Percentiles rank a stretch among this genome's conserved stretches.
Conservation (phyloP, 2,329 filamentous ascomycete species). For the Blumeria graminis region DNA sequence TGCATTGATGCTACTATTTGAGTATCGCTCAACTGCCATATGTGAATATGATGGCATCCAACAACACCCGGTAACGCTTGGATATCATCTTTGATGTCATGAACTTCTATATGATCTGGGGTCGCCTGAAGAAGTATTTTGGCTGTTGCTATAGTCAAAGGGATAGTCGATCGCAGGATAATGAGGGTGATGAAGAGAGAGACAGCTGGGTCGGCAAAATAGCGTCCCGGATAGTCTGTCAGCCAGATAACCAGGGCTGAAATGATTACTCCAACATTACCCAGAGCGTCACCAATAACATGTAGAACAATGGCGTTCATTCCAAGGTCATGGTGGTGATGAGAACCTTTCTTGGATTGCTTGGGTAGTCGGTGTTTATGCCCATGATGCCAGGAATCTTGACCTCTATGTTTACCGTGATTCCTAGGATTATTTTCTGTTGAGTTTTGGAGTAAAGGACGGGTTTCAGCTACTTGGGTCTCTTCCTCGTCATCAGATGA, state of each 20-base stretch:
- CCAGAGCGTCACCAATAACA: constrained; percentile 61
- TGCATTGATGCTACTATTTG: constrained; percentile 87
- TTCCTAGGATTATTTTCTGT: constrained; percentile 1
- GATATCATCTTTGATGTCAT: constrained; percentile 84
- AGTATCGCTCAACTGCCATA: constrained; percentile 92
- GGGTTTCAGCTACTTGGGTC: constrained; percentile 14
- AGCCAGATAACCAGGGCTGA: constrained; percentile 82
- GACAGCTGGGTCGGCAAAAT: constrained; percentile 76
- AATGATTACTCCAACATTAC: constrained; percentile 65
- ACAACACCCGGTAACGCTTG: constrained; percentile 61
- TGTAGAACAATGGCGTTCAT: constrained; percentile 71
- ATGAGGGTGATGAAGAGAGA: constrained; percentile 82
- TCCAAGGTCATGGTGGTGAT: constrained; percentile 73
- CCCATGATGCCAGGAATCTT: constrained; percentile 28
- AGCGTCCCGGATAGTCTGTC: constrained; percentile 54
- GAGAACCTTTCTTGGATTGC: constrained; percentile 30
- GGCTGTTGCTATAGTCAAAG: constrained; percentile 54
- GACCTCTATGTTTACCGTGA: constrained; percentile 4
- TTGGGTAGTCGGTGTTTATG: constrained; percentile 68
- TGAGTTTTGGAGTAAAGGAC: constrained; percentile 8
- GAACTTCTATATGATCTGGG: constrained; percentile 64
- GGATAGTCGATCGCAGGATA: constrained; percentile 49
- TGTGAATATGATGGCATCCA: constrained; percentile 85
- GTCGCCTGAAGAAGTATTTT: constrained; percentile 88
- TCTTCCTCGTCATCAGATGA: constrained; percentile 10